Conservation (phyloP, 176 grass and related monocot species). For the Coix lacrymajobi region DNA sequence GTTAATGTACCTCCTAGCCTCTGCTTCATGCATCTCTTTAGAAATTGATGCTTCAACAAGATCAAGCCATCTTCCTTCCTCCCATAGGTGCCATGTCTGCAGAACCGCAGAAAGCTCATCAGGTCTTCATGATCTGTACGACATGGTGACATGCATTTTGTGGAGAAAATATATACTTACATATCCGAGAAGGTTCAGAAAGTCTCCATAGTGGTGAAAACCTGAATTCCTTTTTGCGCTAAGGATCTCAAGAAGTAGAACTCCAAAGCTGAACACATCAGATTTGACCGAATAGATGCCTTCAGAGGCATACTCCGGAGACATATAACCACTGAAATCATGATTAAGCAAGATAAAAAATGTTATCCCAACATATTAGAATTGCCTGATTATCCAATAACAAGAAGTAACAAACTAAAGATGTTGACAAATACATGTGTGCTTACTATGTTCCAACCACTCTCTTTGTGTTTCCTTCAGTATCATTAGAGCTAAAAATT, state of each 20-base stretch:
- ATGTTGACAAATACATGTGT: neutral
- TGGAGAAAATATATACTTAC: conserved; percentile 8
- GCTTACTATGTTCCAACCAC: conserved; percentile 36
- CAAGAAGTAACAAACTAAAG: neutral
- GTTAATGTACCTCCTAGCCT: conserved; percentile 17
- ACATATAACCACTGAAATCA: conserved; percentile 18
- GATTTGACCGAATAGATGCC: conserved; percentile 39
- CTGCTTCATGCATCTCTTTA: neutral
- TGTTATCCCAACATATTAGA: neutral
- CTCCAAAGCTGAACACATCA: conserved; percentile 39
- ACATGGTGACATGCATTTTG: neutral
- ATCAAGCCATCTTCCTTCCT: neutral
- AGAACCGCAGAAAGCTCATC: neutral
- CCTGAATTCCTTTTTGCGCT: conserved; percentile 30
- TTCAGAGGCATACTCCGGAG: conserved; percentile 35
- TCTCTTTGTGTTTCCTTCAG: conserved; percentile 23
- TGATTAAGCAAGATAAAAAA: neutral
- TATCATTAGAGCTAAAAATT: conserved; percentile 28
- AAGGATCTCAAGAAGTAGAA: conserved; percentile 42
- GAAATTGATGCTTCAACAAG: conserved; percentile 2
- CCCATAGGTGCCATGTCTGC: conserved; percentile 30
- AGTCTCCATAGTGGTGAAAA: neutral
- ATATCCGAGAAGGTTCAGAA: conserved; percentile 37
- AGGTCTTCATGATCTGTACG: neutral
- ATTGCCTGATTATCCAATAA: neutral